phyloP scores from a whole-genome alignment of 2,329 filamentous ascomycete genomes.

The Penicillium nordicum region DNA sequence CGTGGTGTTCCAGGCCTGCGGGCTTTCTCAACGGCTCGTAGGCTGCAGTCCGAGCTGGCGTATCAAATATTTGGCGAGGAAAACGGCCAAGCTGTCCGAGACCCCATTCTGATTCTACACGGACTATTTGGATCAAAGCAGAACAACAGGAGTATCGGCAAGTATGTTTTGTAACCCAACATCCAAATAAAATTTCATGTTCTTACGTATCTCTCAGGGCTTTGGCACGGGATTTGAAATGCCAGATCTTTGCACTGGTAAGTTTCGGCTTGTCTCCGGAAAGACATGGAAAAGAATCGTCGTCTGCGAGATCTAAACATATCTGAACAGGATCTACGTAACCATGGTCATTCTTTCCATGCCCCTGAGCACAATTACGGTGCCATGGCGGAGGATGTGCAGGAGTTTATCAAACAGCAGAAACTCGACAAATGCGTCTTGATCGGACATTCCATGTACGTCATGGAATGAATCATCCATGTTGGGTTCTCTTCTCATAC shows the following conservation, averaged over 20 bases:
- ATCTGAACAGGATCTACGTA: conserved; percentile 69
- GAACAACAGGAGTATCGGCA: conserved; percentile 92
- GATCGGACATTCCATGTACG: conserved; percentile 90
- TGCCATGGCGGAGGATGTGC: conserved; percentile 78
- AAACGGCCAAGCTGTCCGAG: conserved; percentile 32
- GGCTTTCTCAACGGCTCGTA: conserved; percentile 33
- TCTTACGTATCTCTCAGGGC: conserved; percentile 45
- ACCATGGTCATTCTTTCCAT: conserved; percentile 90
- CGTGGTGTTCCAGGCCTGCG: conserved; percentile 19
- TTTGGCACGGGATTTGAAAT: conserved; percentile 73
- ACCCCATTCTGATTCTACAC: conserved; percentile 82
- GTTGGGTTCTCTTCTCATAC: not conserved
- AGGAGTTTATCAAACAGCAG: conserved; percentile 71
- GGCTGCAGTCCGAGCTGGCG: conserved; percentile 29
- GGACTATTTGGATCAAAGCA: conserved; percentile 93
- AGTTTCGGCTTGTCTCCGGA: conserved; percentile 26
- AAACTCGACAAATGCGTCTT: conserved; percentile 67
- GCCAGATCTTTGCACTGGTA: conserved; percentile 78
- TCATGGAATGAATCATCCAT: not conserved
- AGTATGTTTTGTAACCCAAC: conserved; percentile 56
- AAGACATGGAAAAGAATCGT: not conserved
- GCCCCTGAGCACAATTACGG: conserved; percentile 71
- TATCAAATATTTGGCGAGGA: conserved; percentile 39
- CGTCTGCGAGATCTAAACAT: not conserved
- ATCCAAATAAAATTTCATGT: not conserved